Evolutionary conservation across 257 asterid species (phyloP).

Genomic region (Prunella vulgaris): DNA sequence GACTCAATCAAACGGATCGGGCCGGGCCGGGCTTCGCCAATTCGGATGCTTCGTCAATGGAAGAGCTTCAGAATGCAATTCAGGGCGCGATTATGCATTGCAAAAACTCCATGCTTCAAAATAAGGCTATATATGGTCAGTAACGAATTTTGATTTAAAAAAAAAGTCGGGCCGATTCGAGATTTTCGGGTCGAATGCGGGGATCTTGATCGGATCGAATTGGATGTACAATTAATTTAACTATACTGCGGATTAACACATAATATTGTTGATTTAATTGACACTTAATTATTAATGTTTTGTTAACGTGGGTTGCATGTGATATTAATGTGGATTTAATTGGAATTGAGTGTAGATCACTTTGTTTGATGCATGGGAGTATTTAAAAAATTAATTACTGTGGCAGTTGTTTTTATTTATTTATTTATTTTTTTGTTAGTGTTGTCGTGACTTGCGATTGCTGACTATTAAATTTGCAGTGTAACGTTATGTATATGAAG

Average conservation of each 20-base stretch:
- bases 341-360: slow-evolving; percentile 8
- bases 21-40: background rate
- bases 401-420: slow-evolving; percentile 3
- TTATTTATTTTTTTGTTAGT: background rate
- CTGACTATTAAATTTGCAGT: slow-evolving; percentile 18
- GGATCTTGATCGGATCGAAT: background rate
- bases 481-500: slow-evolving; percentile 14
- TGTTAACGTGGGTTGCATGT: slow-evolving; percentile 1
- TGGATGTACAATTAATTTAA: slow-evolving; percentile 24
- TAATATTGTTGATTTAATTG: slow-evolving; percentile 4
- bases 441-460: background rate
- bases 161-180: background rate
- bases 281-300: slow-evolving; percentile 1
- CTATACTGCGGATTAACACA: slow-evolving; percentile 20
- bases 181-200: background rate
- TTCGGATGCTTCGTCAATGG: slow-evolving; percentile 72
- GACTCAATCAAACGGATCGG: slow-evolving; percentile 26
- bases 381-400: background rate
- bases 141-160: slow-evolving; percentile 30
- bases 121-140: slow-evolving; percentile 34
- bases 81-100: slow-evolving; percentile 85
- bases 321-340: background rate
- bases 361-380: slow-evolving; percentile 14
- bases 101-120: slow-evolving; percentile 70
- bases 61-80: slow-evolving; percentile 82